phyloP scores from a whole-genome alignment of 495 filamentous ascomycete species.

The Penicillium tannophilum region DNA sequence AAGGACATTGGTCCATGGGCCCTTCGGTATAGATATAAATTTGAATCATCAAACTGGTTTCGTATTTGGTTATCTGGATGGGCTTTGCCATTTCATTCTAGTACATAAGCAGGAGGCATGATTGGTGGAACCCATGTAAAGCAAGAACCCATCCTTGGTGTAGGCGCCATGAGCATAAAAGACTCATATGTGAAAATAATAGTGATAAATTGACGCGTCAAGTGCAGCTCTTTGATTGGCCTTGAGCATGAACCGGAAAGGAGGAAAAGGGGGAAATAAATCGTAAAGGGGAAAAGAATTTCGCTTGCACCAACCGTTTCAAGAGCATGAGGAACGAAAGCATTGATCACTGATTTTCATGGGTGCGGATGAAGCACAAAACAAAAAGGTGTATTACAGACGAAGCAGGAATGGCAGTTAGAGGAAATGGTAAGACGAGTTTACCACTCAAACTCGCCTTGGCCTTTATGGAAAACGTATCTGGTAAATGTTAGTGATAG shows the following conservation, averaged over 20 bases:
- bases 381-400: neutral
- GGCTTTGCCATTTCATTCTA: constrained; percentile 23
- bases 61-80: constrained; percentile 11
- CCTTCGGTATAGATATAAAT: neutral
- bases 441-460: constrained; percentile 97
- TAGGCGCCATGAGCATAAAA: constrained; percentile 23
- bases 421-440: constrained; percentile 5
- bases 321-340: constrained; percentile 13
- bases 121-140: constrained; percentile 4
- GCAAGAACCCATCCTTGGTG: constrained; percentile 18
- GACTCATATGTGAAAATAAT: constrained; percentile 15
- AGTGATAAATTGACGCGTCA: constrained; percentile 1
- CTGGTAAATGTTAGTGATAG: constrained; percentile 35
- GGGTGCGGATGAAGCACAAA: constrained; percentile 15
- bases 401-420: neutral
- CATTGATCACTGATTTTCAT: constrained; percentile 18
- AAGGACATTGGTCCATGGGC: neutral
- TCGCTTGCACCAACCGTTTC: constrained; percentile 23
- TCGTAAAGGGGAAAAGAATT: constrained; percentile 18
- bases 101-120: constrained; percentile 18
- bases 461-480: constrained; percentile 97
- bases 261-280: constrained; percentile 10
- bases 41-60: constrained; percentile 11
- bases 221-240: neutral
- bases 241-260: neutral